Evolutionary conservation across 768 basidiomycete species (phyloP), one percentile per base, ranked within the genome.

Genomic region (Leccinum uliginosum): DNA sequence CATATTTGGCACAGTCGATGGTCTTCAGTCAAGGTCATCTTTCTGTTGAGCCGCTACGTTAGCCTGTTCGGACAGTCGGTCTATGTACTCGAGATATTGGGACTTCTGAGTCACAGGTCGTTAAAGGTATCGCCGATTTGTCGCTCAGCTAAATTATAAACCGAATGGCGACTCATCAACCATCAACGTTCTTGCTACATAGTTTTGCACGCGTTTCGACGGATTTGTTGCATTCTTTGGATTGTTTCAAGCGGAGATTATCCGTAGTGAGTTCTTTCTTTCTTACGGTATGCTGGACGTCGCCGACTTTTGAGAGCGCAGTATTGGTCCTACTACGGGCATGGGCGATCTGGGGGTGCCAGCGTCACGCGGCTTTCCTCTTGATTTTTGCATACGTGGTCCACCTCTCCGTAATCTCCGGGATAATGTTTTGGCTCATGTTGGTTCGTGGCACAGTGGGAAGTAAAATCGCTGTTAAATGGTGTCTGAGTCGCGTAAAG

Each of bases 41-140:
- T 65, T 32, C 55, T 65, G 2, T 9, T 62, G 51, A 65, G 56
- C 30, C 60, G 63, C 14, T 65, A 65, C 8, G 56, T 34, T 1
- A 60, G 45, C 14, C 19, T 65, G 21, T 15, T 52, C 17, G 55
- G 54, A 17, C 64, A 63, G 19, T 45, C 55, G 1, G 6, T 46
- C 1, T 23, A 56, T 21, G 50, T 19, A 8, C 40, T 65, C 11
- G 54, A 60, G 30, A 59, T 63, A 24, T 10, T 60, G 2, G 65
- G 65, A 6, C 1, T 60, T 1, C 35, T 65, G 17, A 53, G 30
- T 27, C 27, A 66, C 21, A 19, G 53, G n/a, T 65, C 64, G 19
- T 17, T 6, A 30, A n/a, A 35, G 27, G 64, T 66, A 34, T 44
- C 3, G 4, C 1, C 30, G 10, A 12, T 15, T 12, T 19, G 5